A percentile compares a stretch with the other conserved stretches of the same genome.
Conservation (phyloP, 2,329 filamentous ascomycete genomes). For the Ilyonectria mors-panacis region DNA sequence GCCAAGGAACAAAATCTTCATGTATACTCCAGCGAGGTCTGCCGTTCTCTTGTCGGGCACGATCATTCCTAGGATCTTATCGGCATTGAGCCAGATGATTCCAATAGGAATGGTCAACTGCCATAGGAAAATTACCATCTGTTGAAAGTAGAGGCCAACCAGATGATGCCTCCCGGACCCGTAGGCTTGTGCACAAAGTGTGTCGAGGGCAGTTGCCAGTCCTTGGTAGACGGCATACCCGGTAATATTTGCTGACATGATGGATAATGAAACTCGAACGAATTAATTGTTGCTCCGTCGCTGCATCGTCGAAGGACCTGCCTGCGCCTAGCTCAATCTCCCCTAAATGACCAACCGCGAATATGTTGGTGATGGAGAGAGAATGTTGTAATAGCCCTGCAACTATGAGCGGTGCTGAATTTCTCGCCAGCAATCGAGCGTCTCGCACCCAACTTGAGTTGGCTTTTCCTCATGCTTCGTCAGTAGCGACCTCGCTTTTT, state of each 20-base stretch:
- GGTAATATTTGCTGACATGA: slow-evolving; percentile 85
- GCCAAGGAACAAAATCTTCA: slow-evolving; percentile 79
- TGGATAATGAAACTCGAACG: slow-evolving; percentile 55
- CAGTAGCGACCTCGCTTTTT: not conserved
- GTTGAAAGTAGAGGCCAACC: slow-evolving; percentile 85
- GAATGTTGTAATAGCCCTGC: not conserved
- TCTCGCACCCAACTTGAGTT: not conserved
- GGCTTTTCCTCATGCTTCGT: not conserved
- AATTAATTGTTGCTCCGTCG: not conserved
- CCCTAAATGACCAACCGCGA: slow-evolving; percentile 82
- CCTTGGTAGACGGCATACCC: slow-evolving; percentile 71
- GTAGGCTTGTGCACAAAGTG: slow-evolving; percentile 93
- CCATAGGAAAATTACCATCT: slow-evolving; percentile 85
- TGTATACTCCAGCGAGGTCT: slow-evolving; percentile 79
- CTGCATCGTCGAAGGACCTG: not conserved
- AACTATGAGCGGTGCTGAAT: not conserved
- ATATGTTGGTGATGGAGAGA: slow-evolving; percentile 74
- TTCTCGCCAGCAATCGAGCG: not conserved
- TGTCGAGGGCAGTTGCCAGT: slow-evolving; percentile 90
- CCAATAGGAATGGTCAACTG: slow-evolving; percentile 79
- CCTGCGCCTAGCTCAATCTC: slow-evolving; percentile 61
- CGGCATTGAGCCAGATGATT: slow-evolving; percentile 78
- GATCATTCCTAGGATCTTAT: slow-evolving; percentile 69
- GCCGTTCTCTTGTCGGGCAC: slow-evolving; percentile 71
- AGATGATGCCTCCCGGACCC: slow-evolving; percentile 91